These are phyloP conservation scores for Cladosporium halotolerans DNA, from an alignment of 2,329 filamentous ascomycete genomes.

Conservation along the genomic window DNA sequence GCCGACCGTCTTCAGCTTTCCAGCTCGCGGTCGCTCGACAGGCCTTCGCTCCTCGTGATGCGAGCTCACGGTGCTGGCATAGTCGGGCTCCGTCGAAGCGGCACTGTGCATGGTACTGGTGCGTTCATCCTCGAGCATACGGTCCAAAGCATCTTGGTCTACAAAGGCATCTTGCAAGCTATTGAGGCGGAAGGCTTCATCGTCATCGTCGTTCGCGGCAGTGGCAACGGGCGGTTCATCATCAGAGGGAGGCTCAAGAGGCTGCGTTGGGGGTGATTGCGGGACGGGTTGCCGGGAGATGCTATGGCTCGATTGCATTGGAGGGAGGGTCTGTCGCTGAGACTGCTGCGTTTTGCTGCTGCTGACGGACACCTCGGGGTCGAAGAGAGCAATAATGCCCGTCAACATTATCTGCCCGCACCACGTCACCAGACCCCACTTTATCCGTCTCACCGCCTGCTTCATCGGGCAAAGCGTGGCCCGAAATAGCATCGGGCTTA, in stretches of 20 bases:
- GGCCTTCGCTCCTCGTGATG: constrained; percentile 44
- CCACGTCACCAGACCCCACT: constrained; percentile 8
- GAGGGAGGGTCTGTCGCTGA: constrained; percentile 8
- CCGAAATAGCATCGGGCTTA: neutral
- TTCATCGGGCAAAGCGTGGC: neutral
- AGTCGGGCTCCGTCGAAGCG: constrained; percentile 62
- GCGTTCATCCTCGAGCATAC: constrained; percentile 25
- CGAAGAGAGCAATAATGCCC: constrained; percentile 5
- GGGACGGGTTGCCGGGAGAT: constrained; percentile 27
- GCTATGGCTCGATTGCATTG: constrained; percentile 23
- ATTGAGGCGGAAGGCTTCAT: constrained; percentile 6
- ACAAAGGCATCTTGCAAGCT: constrained; percentile 30
- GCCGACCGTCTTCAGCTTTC: constrained; percentile 73
- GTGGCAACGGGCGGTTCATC: constrained; percentile 1
- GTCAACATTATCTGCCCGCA: constrained; percentile 7
- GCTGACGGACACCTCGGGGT: constrained; percentile 1
- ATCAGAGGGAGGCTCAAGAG: neutral
- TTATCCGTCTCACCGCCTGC: neutral
- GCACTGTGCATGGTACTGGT: constrained; percentile 39
- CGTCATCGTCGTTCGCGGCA: neutral
- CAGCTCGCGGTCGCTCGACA: constrained; percentile 65
- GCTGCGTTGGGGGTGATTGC: constrained; percentile 9
- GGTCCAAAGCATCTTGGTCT: constrained; percentile 40
- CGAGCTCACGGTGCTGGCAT: constrained; percentile 58
- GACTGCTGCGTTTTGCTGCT: neutral